Conservation (phyloP, 768 basidiomycete species). For the Termitomyces titanicus region DNA sequence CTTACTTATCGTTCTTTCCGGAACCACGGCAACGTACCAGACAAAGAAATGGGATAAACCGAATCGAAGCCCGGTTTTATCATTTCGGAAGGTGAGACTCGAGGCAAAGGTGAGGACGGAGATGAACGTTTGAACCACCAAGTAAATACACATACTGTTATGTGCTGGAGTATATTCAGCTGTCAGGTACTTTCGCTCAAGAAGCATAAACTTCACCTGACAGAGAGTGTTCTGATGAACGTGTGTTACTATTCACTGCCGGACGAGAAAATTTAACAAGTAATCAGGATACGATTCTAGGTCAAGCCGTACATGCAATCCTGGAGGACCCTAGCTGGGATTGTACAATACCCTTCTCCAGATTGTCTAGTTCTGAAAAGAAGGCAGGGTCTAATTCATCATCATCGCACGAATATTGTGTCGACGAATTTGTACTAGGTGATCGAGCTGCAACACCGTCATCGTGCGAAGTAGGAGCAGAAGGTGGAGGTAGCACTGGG, state of each 20-base stretch:
- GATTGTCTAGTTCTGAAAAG: slow-evolving; percentile 40
- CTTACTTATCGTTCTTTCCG: neutral
- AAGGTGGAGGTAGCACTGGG: slow-evolving; percentile 13
- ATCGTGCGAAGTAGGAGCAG: slow-evolving; percentile 21
- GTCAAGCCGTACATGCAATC: slow-evolving; percentile 4
- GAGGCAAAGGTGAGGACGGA: slow-evolving; percentile 13
- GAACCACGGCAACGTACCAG: slow-evolving; percentile 6
- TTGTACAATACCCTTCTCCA: slow-evolving; percentile 35
- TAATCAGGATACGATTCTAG: neutral
- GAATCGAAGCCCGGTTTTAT: slow-evolving; percentile 1
- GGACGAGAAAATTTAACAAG: neutral
- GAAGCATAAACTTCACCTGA: slow-evolving; percentile 6
- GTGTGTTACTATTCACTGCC: neutral
- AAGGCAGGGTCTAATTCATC: slow-evolving; percentile 32
- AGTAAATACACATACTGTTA: slow-evolving; percentile 1
- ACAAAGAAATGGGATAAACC: neutral
- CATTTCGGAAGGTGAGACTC: slow-evolving; percentile 4
- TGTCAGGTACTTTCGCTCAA: neutral
- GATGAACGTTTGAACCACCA: neutral
- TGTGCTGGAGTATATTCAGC: neutral
- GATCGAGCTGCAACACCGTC: slow-evolving; percentile 8
- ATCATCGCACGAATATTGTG: slow-evolving; percentile 25
- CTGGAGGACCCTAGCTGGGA: neutral
- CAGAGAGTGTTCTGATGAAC: neutral
- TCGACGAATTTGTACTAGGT: slow-evolving; percentile 15